phyloP scores from a whole-genome alignment of 768 basidiomycete genomes.

The Suillus lakei region DNA sequence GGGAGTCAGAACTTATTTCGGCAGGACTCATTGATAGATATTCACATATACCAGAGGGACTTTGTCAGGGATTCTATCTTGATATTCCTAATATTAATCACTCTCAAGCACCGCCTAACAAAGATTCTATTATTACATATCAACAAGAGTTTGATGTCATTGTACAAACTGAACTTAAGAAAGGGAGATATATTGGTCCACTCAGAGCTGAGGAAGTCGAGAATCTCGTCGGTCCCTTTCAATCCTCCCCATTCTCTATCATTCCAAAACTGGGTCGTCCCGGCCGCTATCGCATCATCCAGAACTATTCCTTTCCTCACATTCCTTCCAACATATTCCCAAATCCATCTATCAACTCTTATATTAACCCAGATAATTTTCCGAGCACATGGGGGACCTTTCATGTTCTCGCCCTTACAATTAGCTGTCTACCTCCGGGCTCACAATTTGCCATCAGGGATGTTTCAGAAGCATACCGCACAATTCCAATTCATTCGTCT shows the following conservation, averaged over 20 bases:
- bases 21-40: constrained; percentile 4
- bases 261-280: constrained; percentile 41
- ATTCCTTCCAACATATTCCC: constrained; percentile 26
- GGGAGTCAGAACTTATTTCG: background rate
- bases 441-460: constrained; percentile 30
- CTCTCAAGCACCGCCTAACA: constrained; percentile 6
- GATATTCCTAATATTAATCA: background rate
- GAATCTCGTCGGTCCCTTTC: constrained; percentile 42
- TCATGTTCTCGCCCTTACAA: background rate
- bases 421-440: constrained; percentile 17
- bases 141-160: constrained; percentile 16
- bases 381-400: constrained; percentile 44
- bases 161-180: constrained; percentile 15
- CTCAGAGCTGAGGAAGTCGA: constrained; percentile 19
- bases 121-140: constrained; percentile 22
- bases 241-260: constrained; percentile 40
- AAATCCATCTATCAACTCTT: constrained; percentile 40
- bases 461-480: constrained; percentile 29
- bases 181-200: constrained; percentile 41
- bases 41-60: background rate
- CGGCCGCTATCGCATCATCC: constrained; percentile 38
- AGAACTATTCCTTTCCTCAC: constrained; percentile 42
- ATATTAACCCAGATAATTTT: constrained; percentile 30
- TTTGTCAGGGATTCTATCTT: background rate
- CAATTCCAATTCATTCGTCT: constrained; percentile 17